Base-by-base conservation (phyloP, 2,329 filamentous ascomycete species). In the Microdochium nivale region DNA sequence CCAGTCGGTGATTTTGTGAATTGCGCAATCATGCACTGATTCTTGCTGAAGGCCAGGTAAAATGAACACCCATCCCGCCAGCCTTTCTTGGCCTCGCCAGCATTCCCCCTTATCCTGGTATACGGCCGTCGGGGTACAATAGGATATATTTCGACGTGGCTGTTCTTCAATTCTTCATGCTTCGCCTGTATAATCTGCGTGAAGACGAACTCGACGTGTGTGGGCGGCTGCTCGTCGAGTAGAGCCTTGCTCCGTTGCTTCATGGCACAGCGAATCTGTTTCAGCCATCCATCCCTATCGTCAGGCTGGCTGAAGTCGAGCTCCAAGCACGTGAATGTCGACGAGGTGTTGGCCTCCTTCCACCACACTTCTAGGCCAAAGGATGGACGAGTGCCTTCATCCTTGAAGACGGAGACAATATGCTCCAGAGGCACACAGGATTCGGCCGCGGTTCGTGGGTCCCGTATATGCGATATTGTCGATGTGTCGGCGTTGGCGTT, bases 361-460 rank as follows among this genome's bases (percentile, higher is more conserved):
- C 78, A 81, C 77, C 78, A 81, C 2, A 81, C 67, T 58, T 82
- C 78, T 49, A 81, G 62, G 5, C 76, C 76, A 46, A 76, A 78
- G 7, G 73, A 71, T 13, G 75, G 71, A 47, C 72, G 69, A 1
- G 70, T 70, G 44, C 70, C 72, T 58, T 80, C 77, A 27, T 77
- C 73, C 27, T 71, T 71, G 55, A 79, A 80, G 2, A 72, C 71
- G 2, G 78, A 75, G 35, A 81, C 73, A 24, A 81, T 68, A 35
- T 70, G 72, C 16, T 73, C 69, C 8, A 80, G 62, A 0, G 78
- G 75, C 8, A 82, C 70, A 48, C 74, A 70, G 30, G 77, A 47
- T 24, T 66, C 62, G 59, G 61, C 54, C 10, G 52, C 47, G 13
- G 62, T 62, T 49, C 56, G 59, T 11, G 61, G 52, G 23, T 44